A percentile compares a stretch with the other conserved stretches of the same genome.
Conservation (phyloP, 495 filamentous ascomycete genomes). For the Aspergillus haitiensis region DNA sequence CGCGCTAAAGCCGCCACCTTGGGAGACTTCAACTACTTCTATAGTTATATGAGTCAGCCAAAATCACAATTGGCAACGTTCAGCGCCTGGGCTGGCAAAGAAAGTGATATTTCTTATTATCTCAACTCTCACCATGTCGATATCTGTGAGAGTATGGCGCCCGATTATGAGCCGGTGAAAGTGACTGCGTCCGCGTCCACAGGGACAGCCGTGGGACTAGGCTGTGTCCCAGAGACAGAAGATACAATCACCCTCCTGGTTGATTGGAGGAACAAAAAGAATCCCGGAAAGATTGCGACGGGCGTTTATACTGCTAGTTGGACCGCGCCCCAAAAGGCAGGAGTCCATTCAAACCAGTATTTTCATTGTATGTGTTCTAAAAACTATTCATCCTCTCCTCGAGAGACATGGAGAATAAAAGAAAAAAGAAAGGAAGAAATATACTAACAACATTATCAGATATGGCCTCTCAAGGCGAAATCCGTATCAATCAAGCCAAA, state of each 20-base stretch:
- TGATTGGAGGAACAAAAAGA: conserved; percentile 75
- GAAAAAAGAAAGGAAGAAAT: background rate
- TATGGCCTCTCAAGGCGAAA: conserved; percentile 78
- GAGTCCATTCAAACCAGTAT: conserved; percentile 93
- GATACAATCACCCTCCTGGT: conserved; percentile 91
- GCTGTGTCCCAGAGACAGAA: conserved; percentile 78
- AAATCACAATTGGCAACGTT: conserved; percentile 93
- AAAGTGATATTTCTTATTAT: conserved; percentile 93
- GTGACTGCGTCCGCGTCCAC: conserved; percentile 75
- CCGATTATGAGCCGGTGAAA: conserved; percentile 71
- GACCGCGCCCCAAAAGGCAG: conserved; percentile 89
- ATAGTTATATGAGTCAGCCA: conserved; percentile 94
- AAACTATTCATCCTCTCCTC: too few relatives aligned
- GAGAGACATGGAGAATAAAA: too few relatives aligned
- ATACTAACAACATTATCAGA: conserved; percentile 40
- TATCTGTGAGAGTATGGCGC: conserved; percentile 86
- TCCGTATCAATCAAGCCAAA: conserved; percentile 90
- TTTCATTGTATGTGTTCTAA: conserved; percentile 66
- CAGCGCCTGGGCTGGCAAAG: conserved; percentile 90
- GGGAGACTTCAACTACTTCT: conserved; percentile 97
- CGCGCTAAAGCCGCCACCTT: conserved; percentile 66
- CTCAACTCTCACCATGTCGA: conserved; percentile 93
- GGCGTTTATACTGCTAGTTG: conserved; percentile 94
- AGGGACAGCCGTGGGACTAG: conserved; percentile 69
- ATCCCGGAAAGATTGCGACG: conserved; percentile 68